A percentile compares a stretch with the other conserved stretches of the same genome.
Evolutionary conservation across 2,329 filamentous ascomycete genomes (phyloP).

Genomic region (Exophiala xenobiotica): DNA sequence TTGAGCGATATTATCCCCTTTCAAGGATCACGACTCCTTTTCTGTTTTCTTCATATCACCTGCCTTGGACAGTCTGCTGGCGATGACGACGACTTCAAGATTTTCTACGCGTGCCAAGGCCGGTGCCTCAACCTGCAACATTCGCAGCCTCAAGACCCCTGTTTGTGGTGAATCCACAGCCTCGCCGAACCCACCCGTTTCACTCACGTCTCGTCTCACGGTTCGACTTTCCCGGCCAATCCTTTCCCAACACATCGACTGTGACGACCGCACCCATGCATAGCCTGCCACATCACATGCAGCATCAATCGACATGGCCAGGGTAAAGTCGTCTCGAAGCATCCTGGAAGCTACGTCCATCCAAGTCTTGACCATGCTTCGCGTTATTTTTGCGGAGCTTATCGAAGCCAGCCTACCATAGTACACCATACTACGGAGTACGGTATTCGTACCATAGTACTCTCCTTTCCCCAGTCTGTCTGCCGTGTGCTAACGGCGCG

Average conservation of each 20-base stretch:
- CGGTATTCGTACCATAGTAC: too few relatives aligned
- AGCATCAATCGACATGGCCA: slow-evolving; percentile 6
- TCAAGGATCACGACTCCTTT: too few relatives aligned
- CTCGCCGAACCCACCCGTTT: slow-evolving; percentile 16
- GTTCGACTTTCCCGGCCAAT: slow-evolving; percentile 12
- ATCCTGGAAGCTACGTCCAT: slow-evolving; percentile 2
- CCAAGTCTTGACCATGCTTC: background rate
- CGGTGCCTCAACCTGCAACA: slow-evolving; percentile 11
- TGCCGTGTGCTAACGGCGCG: background rate
- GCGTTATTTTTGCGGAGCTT: background rate
- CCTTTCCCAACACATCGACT: slow-evolving; percentile 1
- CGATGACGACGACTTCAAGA: slow-evolving; percentile 4
- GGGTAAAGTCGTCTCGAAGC: slow-evolving; percentile 6
- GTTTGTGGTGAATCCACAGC: slow-evolving; percentile 10
- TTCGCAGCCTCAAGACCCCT: slow-evolving; percentile 6
- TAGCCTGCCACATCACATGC: slow-evolving; percentile 13
- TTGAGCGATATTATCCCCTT: too few relatives aligned
- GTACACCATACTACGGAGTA: too few relatives aligned
- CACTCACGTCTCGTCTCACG: slow-evolving; percentile 20
- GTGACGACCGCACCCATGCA: slow-evolving; percentile 7
- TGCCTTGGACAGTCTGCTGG: too few relatives aligned
- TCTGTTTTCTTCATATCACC: too few relatives aligned
- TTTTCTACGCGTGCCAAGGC: background rate
- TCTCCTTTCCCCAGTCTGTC: background rate
- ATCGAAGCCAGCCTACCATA: too few relatives aligned